Conservation (phyloP, 164 flowering plant genomes). For the Santalum album region DNA sequence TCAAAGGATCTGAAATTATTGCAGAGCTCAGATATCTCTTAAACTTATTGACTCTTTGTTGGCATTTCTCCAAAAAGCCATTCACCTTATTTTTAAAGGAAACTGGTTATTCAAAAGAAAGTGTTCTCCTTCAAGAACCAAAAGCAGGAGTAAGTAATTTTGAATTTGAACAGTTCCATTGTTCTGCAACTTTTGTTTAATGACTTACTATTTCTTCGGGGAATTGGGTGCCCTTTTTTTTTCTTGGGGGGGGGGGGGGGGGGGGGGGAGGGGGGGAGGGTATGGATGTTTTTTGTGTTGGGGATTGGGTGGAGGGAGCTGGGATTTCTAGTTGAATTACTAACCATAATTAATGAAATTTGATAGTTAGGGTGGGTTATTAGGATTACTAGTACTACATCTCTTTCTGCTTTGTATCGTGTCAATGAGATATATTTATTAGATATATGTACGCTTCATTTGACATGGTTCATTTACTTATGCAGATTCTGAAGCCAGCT, state of each 20-base stretch:
- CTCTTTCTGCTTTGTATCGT: too few relatives aligned
- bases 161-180: neutral
- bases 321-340: too few relatives aligned
- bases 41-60: constrained; percentile 73
- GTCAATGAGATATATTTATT: too few relatives aligned
- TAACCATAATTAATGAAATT: too few relatives aligned
- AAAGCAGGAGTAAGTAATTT: constrained; percentile 82
- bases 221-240: too few relatives aligned
- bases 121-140: constrained; percentile 92
- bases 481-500: constrained; percentile 97
- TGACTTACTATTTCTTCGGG: neutral
- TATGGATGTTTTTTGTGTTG: too few relatives aligned
- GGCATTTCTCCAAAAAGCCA: constrained; percentile 97
- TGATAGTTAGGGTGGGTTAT: too few relatives aligned
- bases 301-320: too few relatives aligned
- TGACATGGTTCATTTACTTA: neutral
- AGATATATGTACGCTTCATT: too few relatives aligned
- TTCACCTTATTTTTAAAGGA: constrained; percentile 78
- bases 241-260: too few relatives aligned
- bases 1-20: constrained; percentile 57
- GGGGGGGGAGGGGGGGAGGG: too few relatives aligned
- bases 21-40: constrained; percentile 67
- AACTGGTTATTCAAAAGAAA: constrained; percentile 65
- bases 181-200: neutral
- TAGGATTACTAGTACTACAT: too few relatives aligned